These are phyloP conservation scores for Russula griseocarnosa DNA, from an alignment of 768 basidiomycete genomes.

Conservation along the genomic window DNA sequence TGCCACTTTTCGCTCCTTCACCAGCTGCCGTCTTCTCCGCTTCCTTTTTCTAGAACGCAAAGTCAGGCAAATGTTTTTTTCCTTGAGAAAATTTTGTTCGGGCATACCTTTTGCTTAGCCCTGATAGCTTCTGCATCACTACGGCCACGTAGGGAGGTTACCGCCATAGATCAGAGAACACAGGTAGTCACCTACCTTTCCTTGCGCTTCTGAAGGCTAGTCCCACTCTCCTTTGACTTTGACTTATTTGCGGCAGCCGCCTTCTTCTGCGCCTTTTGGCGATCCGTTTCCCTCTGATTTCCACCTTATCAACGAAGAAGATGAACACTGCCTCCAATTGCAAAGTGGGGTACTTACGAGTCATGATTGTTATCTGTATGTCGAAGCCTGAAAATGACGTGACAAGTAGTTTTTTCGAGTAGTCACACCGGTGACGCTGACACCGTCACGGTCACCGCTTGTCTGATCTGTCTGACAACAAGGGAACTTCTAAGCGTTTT, in stretches of 20 bases:
- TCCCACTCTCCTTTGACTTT: slow-evolving; percentile 68
- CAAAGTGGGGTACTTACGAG: slow-evolving; percentile 18
- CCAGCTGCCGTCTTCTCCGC: slow-evolving; percentile 30
- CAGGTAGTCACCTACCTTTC: slow-evolving; percentile 55
- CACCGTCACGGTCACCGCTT: slow-evolving; percentile 7
- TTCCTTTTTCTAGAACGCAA: slow-evolving; percentile 34
- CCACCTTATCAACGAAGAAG: slow-evolving; percentile 49
- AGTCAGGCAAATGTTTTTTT: not conserved
- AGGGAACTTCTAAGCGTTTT: slow-evolving; percentile 19
- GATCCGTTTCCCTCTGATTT: slow-evolving; percentile 77
- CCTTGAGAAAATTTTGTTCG: not conserved
- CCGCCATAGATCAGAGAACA: slow-evolving; percentile 29
- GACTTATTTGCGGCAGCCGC: slow-evolving; percentile 48
- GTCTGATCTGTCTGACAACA: slow-evolving; percentile 19
- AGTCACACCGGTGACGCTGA: slow-evolving; percentile 10
- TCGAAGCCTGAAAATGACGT: not conserved
- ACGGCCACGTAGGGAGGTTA: slow-evolving; percentile 31
- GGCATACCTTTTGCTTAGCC: slow-evolving; percentile 71
- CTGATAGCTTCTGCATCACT: slow-evolving; percentile 75
- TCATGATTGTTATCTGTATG: slow-evolving; percentile 21
- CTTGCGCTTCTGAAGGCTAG: slow-evolving; percentile 61
- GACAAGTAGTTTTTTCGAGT: slow-evolving; percentile 1
- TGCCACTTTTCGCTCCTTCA: slow-evolving; percentile 19
- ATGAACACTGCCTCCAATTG: not conserved
- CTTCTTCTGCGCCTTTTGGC: slow-evolving; percentile 72